These are phyloP conservation scores for Vigna radiata DNA, from an alignment of 306 rosid genomes.

Conservation along the genomic window DNA sequence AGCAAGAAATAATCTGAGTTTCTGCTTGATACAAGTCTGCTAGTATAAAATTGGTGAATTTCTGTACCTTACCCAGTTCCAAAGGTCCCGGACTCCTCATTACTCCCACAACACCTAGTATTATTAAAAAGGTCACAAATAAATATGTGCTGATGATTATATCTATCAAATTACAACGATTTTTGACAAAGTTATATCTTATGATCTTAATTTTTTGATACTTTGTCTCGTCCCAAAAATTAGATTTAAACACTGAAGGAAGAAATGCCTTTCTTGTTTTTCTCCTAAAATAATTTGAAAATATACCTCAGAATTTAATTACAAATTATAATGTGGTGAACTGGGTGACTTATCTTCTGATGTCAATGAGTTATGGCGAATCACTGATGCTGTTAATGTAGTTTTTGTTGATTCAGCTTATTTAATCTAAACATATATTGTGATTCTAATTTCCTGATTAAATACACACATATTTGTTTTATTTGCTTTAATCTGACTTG, in stretches of 20 bases:
- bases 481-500: slow-evolving; percentile 42
- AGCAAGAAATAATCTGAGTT: background rate
- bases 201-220: slow-evolving; percentile 5
- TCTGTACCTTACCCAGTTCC: slow-evolving; percentile 20
- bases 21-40: slow-evolving; percentile 13
- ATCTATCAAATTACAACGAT: background rate
- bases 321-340: slow-evolving; percentile 19
- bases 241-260: slow-evolving; percentile 24
- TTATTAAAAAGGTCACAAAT: slow-evolving; percentile 3
- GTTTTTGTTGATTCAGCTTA: slow-evolving; percentile 29
- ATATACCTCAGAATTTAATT: slow-evolving; percentile 19
- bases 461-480: slow-evolving; percentile 25
- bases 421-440: slow-evolving; percentile 37
- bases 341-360: slow-evolving; percentile 21
- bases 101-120: background rate
- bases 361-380: slow-evolving; percentile 33
- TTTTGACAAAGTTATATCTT: slow-evolving; percentile 12
- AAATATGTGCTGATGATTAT: slow-evolving; percentile 2
- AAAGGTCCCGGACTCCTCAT: slow-evolving; percentile 16
- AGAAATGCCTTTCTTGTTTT: background rate
- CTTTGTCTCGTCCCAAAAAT: slow-evolving; percentile 17
- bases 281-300: background rate
- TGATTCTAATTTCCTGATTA: slow-evolving; percentile 33
- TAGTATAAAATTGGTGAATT: slow-evolving; percentile 3
- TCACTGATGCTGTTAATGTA: slow-evolving; percentile 16